Conservation (phyloP, 306 rosid species). For the Parietaria judaica region DNA sequence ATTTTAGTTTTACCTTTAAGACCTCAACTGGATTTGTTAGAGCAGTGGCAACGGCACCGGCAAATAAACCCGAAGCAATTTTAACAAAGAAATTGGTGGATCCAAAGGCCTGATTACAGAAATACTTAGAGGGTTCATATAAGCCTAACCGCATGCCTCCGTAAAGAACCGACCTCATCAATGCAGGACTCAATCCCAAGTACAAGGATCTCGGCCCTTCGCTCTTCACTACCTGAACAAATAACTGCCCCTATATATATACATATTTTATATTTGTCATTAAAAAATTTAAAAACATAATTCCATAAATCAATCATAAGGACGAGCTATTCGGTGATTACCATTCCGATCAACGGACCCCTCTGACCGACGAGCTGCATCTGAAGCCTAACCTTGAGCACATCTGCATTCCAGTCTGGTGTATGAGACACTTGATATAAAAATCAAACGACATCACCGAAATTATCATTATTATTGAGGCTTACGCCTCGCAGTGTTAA, state of each 20-base stretch:
- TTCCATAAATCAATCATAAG: constrained; percentile 16
- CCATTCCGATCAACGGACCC: constrained; percentile 92
- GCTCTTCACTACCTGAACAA: constrained; percentile 46
- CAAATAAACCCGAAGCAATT: constrained; percentile 76
- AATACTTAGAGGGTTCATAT: constrained; percentile 89
- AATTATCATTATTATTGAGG: too few species aligned
- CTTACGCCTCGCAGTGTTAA: too few species aligned
- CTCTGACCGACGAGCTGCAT: constrained; percentile 96
- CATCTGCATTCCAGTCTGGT: constrained; percentile 67
- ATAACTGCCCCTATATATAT: constrained; percentile 50
- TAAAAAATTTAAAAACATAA: background rate
- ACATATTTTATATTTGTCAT: constrained; percentile 1
- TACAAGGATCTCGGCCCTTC: constrained; percentile 89
- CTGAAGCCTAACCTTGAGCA: constrained; percentile 91
- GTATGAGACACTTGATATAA: too few species aligned
- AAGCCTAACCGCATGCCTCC: constrained; percentile 97
- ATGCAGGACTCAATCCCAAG: constrained; percentile 78
- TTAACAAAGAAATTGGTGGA: constrained; percentile 71
- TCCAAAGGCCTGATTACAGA: constrained; percentile 70
- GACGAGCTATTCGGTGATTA: constrained; percentile 29
- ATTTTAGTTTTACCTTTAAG: constrained; percentile 50
- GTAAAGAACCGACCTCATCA: constrained; percentile 81
- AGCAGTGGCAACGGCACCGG: constrained; percentile 78
- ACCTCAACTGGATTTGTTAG: constrained; percentile 93
- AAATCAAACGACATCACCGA: too few species aligned